phyloP scores from a whole-genome alignment of 805 yeast species.

The Cyberlindnera amylophila region DNA sequence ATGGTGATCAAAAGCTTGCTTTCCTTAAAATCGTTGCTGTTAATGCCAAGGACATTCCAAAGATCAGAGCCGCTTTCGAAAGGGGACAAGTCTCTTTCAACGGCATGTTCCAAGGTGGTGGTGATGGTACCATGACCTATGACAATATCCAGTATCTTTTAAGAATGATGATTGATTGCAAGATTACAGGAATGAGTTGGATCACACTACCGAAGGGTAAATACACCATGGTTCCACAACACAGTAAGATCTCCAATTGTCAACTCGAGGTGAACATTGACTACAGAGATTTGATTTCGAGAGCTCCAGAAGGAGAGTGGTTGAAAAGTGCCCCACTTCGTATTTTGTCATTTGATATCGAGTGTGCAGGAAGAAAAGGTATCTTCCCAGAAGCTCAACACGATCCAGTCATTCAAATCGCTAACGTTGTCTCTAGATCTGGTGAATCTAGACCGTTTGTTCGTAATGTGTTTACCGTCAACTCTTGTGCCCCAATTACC shows the following conservation, averaged over 20 bases:
- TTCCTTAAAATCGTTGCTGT: conserved; percentile 71
- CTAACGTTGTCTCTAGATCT: conserved; percentile 82
- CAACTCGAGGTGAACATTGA: conserved; percentile 79
- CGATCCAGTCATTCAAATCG: conserved; percentile 96
- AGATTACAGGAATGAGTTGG: conserved; percentile 97
- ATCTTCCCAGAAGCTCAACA: conserved; percentile 91
- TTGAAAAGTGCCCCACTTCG: conserved; percentile 90
- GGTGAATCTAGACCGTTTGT: conserved; percentile 89
- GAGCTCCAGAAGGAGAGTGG: conserved; percentile 91
- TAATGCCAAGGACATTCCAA: conserved; percentile 63
- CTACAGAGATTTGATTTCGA: conserved; percentile 68
- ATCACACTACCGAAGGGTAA: conserved; percentile 76
- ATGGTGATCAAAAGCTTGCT: conserved; percentile 71
- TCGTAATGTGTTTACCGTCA: conserved; percentile 89
- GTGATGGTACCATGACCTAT: conserved; percentile 58
- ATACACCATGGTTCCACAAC: conserved; percentile 46
- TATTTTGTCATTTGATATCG: conserved; percentile 92
- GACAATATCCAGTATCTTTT: conserved; percentile 87
- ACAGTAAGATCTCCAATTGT: conserved; percentile 60
- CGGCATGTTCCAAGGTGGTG: conserved; percentile 55
- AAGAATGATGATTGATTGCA: conserved; percentile 88
- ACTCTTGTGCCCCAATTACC: conserved; percentile 87
- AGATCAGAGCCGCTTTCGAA: conserved; percentile 77
- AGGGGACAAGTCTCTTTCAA: conserved; percentile 69
- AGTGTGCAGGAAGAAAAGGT: conserved; percentile 97